A percentile compares a stretch with the other conserved stretches of the same genome.
These are phyloP conservation scores for Pythium utonaiense DNA, from an alignment of 352 stramenopile species.

Conservation along the genomic window DNA sequence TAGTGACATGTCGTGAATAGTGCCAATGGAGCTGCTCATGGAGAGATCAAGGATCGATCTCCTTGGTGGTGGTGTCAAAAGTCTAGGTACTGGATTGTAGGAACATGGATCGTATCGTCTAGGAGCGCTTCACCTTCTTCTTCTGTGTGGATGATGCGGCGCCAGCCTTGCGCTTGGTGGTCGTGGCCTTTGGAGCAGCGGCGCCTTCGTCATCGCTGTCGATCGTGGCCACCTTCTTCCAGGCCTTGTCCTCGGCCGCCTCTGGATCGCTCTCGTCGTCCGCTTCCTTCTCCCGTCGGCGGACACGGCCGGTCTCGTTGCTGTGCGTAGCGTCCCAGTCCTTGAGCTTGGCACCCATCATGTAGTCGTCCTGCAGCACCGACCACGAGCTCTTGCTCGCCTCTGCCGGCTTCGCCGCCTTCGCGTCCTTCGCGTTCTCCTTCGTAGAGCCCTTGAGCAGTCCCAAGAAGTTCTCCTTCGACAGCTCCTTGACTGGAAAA, in stretches of 20 bases:
- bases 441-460: conserved; percentile 59
- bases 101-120: conserved; percentile 10
- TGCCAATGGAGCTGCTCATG: background rate
- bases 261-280: conserved; percentile 58
- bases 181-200: conserved; percentile 13
- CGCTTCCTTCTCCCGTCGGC: conserved; percentile 16
- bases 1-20: background rate
- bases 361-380: conserved; percentile 83
- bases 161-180: conserved; percentile 29
- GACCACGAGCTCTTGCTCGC: conserved; percentile 65
- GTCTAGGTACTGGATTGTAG: conserved; percentile 8
- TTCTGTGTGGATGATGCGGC: conserved; percentile 25
- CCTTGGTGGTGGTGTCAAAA: background rate
- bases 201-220: conserved; percentile 49
- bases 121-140: conserved; percentile 34
- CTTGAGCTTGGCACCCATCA: conserved; percentile 86
- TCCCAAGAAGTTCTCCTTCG: conserved; percentile 79
- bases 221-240: conserved; percentile 51
- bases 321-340: conserved; percentile 64
- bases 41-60: too few relatives aligned
- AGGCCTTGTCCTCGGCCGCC: conserved; percentile 57
- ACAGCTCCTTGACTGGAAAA: conserved; percentile 69
- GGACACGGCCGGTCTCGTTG: conserved; percentile 16
- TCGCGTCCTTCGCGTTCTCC: conserved; percentile 18
- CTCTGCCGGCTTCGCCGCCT: conserved; percentile 22